Conservation (phyloP, 179 eudicot species). For the Pouteria campechiana region DNA sequence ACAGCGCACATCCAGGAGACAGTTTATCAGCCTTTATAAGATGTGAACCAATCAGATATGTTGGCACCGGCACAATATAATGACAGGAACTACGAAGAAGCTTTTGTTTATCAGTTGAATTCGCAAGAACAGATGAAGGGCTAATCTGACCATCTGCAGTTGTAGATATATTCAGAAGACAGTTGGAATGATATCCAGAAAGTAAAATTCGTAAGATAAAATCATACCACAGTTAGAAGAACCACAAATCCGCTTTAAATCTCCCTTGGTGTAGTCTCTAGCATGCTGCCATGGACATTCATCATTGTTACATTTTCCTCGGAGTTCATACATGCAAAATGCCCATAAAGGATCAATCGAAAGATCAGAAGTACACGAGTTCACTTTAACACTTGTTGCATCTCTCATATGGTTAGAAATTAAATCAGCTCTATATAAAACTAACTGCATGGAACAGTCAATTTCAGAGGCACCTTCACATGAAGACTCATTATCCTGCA, state of each 20-base stretch:
- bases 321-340: conserved; percentile 71
- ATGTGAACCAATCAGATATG: conserved; percentile 45
- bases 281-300: conserved; percentile 73
- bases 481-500: no score
- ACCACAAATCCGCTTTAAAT: conserved; percentile 9
- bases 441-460: no score
- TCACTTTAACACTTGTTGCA: conserved; percentile 16
- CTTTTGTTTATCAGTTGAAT: conserved; percentile 2
- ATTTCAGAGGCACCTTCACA: no score
- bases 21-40: conserved; percentile 28
- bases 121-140: conserved; percentile 10
- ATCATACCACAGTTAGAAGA: conserved; percentile 21
- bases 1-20: conserved; percentile 18
- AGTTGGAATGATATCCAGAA: not conserved
- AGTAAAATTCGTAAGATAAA: not conserved
- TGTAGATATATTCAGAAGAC: not conserved
- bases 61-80: conserved; percentile 33
- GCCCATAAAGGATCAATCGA: conserved; percentile 58
- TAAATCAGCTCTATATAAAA: no score
- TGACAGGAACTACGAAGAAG: conserved; percentile 8
- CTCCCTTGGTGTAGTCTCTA: conserved; percentile 22
- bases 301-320: conserved; percentile 71
- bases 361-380: conserved; percentile 30
- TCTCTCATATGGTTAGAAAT: no score
- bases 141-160: conserved; percentile 32